These are phyloP conservation scores for Populus hybrid DNA, from an alignment of 441 rosid genomes.

Conservation along the genomic window DNA sequence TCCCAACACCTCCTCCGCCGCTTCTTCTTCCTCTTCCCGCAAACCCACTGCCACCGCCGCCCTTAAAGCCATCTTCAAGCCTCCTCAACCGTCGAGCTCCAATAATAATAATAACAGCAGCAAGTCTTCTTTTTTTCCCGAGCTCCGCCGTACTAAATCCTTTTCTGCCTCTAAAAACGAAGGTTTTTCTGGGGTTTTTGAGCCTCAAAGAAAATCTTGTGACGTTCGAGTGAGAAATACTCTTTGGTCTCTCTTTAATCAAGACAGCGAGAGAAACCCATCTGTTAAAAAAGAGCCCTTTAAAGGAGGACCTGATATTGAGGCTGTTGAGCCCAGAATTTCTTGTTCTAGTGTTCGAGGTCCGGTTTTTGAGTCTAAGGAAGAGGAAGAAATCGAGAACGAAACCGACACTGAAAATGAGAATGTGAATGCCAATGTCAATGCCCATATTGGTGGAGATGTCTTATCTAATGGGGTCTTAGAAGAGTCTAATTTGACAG, in stretches of 20 bases:
- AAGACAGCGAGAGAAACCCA: slow-evolving; percentile 62
- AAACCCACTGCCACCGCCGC: slow-evolving; percentile 64
- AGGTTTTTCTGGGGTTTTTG: slow-evolving; percentile 80
- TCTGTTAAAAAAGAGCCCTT: slow-evolving; percentile 26
- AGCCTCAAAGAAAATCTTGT: slow-evolving; percentile 95
- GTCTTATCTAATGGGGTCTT: slow-evolving; percentile 24
- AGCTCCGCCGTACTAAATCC: slow-evolving; percentile 94
- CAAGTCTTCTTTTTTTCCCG: slow-evolving; percentile 56
- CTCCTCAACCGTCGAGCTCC: slow-evolving; percentile 15
- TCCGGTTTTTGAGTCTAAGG: slow-evolving; percentile 62
- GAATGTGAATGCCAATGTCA: slow-evolving; percentile 27
- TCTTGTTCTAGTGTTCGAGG: slow-evolving; percentile 43
- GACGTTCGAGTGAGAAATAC: slow-evolving; percentile 87
- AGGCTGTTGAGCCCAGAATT: slow-evolving; percentile 44
- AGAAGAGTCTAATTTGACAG: slow-evolving; percentile 47
- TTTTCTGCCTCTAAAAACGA: slow-evolving; percentile 96
- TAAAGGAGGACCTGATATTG: slow-evolving; percentile 33
- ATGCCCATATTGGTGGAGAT: background rate
- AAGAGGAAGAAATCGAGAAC: slow-evolving; percentile 47
- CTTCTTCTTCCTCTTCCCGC: slow-evolving; percentile 42
- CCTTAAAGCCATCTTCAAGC: slow-evolving; percentile 64
- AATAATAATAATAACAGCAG: background rate
- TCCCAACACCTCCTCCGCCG: slow-evolving; percentile 35
- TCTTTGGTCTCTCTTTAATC: slow-evolving; percentile 70
- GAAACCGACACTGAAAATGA: slow-evolving; percentile 35